A percentile compares a stretch with the other conserved stretches of the same genome.
phyloP scores from a whole-genome alignment of 345 rosid genomes.

The Sapria himalayana region DNA sequence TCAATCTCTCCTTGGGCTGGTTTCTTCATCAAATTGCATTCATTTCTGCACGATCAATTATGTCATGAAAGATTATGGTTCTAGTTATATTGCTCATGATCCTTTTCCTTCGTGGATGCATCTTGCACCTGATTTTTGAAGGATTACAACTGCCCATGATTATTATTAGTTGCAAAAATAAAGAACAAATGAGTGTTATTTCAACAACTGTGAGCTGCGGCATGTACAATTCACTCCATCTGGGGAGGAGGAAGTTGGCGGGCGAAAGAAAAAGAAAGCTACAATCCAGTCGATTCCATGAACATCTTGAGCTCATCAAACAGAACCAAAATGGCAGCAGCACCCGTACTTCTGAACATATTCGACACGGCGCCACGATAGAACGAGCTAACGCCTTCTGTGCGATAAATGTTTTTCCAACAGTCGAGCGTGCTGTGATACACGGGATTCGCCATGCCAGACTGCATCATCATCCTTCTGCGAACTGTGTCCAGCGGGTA shows the following conservation, averaged over 20 bases:
- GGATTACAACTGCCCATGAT: no score
- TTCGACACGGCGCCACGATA: conserved; percentile 74
- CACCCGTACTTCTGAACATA: conserved; percentile 77
- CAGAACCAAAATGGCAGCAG: conserved; percentile 81
- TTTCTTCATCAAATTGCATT: no score
- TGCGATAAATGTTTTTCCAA: conserved; percentile 59
- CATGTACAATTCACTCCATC: no score
- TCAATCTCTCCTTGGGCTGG: no score
- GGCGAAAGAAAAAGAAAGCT: conserved; percentile 5
- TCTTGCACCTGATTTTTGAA: no score
- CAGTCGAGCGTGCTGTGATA: conserved; percentile 50
- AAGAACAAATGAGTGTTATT: no score
- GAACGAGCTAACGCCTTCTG: conserved; percentile 58
- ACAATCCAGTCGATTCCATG: conserved; percentile 58
- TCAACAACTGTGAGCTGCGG: no score
- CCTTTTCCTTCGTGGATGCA: no score
- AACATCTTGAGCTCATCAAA: conserved; percentile 75
- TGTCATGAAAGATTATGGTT: no score
- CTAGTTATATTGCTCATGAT: no score
- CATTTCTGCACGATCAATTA: no score
- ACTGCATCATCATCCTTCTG: conserved; percentile 93
- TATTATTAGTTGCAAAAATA: no score
- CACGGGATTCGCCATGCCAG: conserved; percentile 62
- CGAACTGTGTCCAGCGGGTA: conserved; percentile 84
- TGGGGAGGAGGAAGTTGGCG: conserved; percentile 3